Base-by-base conservation (phyloP, 2,329 filamentous ascomycete genomes). In the Colletotrichum coccodes region DNA sequence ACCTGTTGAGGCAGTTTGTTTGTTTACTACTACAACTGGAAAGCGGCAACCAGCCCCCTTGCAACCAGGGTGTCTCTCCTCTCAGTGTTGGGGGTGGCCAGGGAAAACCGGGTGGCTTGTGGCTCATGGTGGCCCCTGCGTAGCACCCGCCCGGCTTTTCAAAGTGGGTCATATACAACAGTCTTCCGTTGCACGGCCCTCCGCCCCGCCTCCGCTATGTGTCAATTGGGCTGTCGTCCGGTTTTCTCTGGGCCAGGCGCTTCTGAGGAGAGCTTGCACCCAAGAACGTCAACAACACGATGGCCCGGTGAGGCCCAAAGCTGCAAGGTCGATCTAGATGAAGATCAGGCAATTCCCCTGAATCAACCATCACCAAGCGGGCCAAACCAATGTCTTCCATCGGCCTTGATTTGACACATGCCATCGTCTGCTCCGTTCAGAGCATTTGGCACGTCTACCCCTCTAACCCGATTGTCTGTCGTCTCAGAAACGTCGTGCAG, bases 1-100 rank as follows among this genome's bases (percentile, higher is more conserved):
- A 70, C 77, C 76, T 71, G 69, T 75, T 77, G 64, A 58, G 76
- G 77, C 68, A 79, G 74, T 79, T 79, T 79, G 77, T 79, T 79
- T 79, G 76, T 79, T 79, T 79, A 76, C 75, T 72, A 70, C 65
- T 68, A 57, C 70, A 72, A 62, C 38, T 62, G 36, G 57, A 28
- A 62, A 68, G 54, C 69, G 60, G 65, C 66, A 70, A 69, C 68
- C 65, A 69, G 60, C 69, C 65, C 64, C 63, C 67, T 63, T 63
- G 64, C 36, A 60, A 59, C 65, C 42, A 61, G 64, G 68, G 60
- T 60, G 16, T 50, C 40, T 58, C 30, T 34, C 7, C 50, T n/a
- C 11, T 18, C 28, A 21, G 18, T 18, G 28, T 42, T 9, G 38
- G 34, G 38, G 28, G 46, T 44, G 12, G 18, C 62, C 58, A 50